Evolutionary conservation across 345 rosid species (phyloP).

Genomic region (Odontarrhena argentea): DNA sequence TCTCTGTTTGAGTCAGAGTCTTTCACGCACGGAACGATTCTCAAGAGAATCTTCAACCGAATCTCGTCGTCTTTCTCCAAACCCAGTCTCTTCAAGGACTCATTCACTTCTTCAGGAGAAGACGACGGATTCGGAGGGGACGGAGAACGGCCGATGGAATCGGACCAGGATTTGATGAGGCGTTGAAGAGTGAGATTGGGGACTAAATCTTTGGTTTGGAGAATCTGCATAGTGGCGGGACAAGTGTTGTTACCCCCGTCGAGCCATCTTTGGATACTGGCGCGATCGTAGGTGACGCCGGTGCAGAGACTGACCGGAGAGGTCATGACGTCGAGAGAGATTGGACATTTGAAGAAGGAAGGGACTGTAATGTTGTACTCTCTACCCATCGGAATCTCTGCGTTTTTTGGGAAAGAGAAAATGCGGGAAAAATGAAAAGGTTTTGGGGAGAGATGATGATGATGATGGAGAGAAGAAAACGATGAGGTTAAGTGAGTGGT

Average conservation of each 20-base stretch:
- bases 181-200: slow-evolving; percentile 85
- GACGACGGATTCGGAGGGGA: slow-evolving; percentile 14
- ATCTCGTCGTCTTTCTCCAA: slow-evolving; percentile 15
- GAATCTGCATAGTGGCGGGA: slow-evolving; percentile 96
- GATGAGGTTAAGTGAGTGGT: slow-evolving; percentile 52
- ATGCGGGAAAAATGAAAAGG: slow-evolving; percentile 46
- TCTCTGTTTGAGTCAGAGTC: slow-evolving; percentile 61
- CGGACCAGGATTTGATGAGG: slow-evolving; percentile 81
- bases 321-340: slow-evolving; percentile 88
- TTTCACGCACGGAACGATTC: slow-evolving; percentile 51
- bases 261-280: slow-evolving; percentile 87
- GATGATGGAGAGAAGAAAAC: slow-evolving; percentile 36
- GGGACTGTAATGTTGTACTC: slow-evolving; percentile 80
- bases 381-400: slow-evolving; percentile 45
- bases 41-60: slow-evolving; percentile 34
- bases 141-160: slow-evolving; percentile 47
- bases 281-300: slow-evolving; percentile 92
- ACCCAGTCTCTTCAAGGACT: slow-evolving; percentile 36
- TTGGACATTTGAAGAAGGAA: slow-evolving; percentile 85
- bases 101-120: slow-evolving; percentile 41
- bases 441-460: slow-evolving; percentile 29
- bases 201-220: slow-evolving; percentile 64
- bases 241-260: slow-evolving; percentile 87
- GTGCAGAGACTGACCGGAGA: slow-evolving; percentile 95
- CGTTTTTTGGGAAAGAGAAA: neutral